These are phyloP conservation scores for Calonectria crousiana DNA, from an alignment of 2,329 filamentous ascomycete species.

Conservation along the genomic window DNA sequence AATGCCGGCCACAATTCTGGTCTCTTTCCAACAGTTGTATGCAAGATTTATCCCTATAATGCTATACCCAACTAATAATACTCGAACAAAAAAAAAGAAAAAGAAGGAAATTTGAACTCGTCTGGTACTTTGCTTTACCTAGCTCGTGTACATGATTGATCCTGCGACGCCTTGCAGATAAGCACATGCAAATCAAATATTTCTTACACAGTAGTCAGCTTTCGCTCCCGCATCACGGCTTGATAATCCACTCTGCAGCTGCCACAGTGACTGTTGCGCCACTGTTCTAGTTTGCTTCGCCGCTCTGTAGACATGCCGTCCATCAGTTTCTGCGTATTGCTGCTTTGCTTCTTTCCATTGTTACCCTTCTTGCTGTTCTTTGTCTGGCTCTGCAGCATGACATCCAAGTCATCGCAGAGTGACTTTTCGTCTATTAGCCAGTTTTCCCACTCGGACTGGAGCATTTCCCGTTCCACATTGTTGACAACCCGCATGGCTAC, in stretches of 20 bases:
- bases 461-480: conserved; percentile 85
- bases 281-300: conserved; percentile 56
- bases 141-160: not conserved
- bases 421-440: conserved; percentile 86
- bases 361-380: conserved; percentile 28
- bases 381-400: conserved; percentile 53
- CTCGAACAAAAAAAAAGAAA: not conserved
- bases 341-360: conserved; percentile 36
- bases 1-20: not conserved
- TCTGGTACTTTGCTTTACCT: not conserved
- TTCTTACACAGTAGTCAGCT: conserved; percentile 34
- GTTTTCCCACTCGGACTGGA: conserved; percentile 91
- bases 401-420: conserved; percentile 75
- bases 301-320: conserved; percentile 45
- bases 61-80: not conserved
- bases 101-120: not conserved
- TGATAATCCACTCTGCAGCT: conserved; percentile 64
- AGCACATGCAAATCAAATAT: not conserved
- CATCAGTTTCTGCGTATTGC: conserved; percentile 48
- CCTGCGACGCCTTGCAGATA: not conserved
- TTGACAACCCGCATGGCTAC: conserved; percentile 94
- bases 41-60: not conserved
- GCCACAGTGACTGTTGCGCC: conserved; percentile 67
- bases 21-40: not conserved
- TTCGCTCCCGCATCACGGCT: conserved; percentile 47